phyloP scores from a whole-genome alignment of 2,329 filamentous ascomycete species.

The Tolypocladium paradoxum region DNA sequence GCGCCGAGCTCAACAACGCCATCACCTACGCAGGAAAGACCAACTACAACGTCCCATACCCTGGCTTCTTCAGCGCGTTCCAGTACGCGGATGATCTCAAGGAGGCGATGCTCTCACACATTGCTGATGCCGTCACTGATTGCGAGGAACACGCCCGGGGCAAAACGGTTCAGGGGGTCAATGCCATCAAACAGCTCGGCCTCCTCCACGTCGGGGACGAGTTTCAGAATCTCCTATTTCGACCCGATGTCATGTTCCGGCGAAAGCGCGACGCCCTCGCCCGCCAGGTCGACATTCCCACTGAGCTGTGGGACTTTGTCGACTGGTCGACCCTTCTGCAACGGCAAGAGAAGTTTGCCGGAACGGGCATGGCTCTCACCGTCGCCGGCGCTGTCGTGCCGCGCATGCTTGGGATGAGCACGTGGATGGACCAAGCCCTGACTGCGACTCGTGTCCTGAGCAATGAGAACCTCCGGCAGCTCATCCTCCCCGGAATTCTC shows the following conservation, averaged over 20 bases:
- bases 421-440: slow-evolving; percentile 82
- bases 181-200: slow-evolving; percentile 78
- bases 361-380: slow-evolving; percentile 89
- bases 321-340: slow-evolving; percentile 76
- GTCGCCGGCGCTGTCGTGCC: slow-evolving; percentile 77
- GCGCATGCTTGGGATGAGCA: slow-evolving; percentile 68
- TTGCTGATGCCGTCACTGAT: slow-evolving; percentile 62
- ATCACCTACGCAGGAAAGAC: slow-evolving; percentile 68
- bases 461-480: slow-evolving; percentile 65
- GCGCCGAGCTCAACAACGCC: slow-evolving; percentile 60
- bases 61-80: slow-evolving; percentile 74
- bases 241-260: slow-evolving; percentile 88
- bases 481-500: slow-evolving; percentile 72
- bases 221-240: slow-evolving; percentile 78
- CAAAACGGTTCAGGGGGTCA: slow-evolving; percentile 71
- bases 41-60: slow-evolving; percentile 75
- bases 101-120: slow-evolving; percentile 80
- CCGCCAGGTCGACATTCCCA: slow-evolving; percentile 75
- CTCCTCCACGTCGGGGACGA: slow-evolving; percentile 80
- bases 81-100: slow-evolving; percentile 91
- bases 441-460: slow-evolving; percentile 73
- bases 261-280: slow-evolving; percentile 71
- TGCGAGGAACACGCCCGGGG: slow-evolving; percentile 81
- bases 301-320: slow-evolving; percentile 89
- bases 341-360: slow-evolving; percentile 86